Evolutionary conservation across 257 asterid genomes (phyloP).

Genomic region (Solanum ossicruentum): DNA sequence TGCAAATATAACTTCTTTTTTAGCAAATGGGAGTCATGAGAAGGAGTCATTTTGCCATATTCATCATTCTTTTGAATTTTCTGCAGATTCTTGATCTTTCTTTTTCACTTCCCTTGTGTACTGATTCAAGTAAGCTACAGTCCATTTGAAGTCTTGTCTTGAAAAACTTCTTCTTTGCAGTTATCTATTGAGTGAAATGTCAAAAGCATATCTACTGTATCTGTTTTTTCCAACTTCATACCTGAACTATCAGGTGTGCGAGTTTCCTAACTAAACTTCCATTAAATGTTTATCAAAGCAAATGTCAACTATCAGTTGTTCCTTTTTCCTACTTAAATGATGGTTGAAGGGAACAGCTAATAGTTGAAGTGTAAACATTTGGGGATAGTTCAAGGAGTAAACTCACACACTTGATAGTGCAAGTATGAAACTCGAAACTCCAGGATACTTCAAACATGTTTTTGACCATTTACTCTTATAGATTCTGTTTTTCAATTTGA

Average conservation of each 20-base stretch:
- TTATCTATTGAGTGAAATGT: neutral
- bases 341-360: neutral
- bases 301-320: neutral
- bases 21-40: neutral
- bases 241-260: neutral
- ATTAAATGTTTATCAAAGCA: neutral
- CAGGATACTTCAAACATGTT: neutral
- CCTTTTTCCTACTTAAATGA: neutral
- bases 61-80: neutral
- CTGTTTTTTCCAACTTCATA: neutral
- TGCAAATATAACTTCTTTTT: neutral
- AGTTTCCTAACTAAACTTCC: no score
- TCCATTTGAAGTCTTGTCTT: neutral
- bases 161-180: neutral
- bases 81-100: neutral
- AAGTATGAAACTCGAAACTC: neutral
- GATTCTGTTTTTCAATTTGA: neutral
- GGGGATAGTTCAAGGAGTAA: neutral
- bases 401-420: neutral
- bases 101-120: conserved; percentile 2
- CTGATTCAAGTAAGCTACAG: neutral
- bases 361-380: neutral
- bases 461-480: neutral
- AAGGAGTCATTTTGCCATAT: neutral
- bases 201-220: neutral